Evolutionary conservation across 345 rosid genomes (phyloP), one percentile per base, ranked within the genome.

Genomic region (Corchorus capsularis): DNA sequence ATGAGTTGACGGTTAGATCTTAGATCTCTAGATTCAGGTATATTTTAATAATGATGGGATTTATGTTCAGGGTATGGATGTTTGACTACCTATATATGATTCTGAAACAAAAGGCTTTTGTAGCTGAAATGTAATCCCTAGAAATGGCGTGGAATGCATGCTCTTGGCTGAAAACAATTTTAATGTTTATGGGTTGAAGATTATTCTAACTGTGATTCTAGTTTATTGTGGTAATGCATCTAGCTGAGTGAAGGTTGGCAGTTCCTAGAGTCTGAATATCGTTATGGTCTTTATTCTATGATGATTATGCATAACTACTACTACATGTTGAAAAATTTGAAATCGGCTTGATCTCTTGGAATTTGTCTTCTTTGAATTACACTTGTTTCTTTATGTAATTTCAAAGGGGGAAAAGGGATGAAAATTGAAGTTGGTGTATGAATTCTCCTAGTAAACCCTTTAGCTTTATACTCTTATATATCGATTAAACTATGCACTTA

Each of bases 1-100:
- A 59, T 71, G 50, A 27, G 14, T 66, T 78, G 11, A 49, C 57
- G 49, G 16, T 74, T 34, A 19, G 65, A 65, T 17, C 8, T 39
- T 34, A 19, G 49, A 53, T 34, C 60, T 70, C 32, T 70, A 62
- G 62, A 37, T 70, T 16, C 60, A 32, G 19, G 43, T 59, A 52
- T 69, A 12, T 46, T 45, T 46, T 17, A 20, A 15, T 69, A 35
- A 34, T 37, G 60, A 52, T 34, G 27, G 61, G 60, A 34, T 52
- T 69, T 53, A 16, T 34, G 15, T 45, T 69, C 17, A 52, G 47
- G 34, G 34, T 17, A 35, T 54, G 61, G 62, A 32, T 53, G 62
- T 70, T 43, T 53, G 19, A 14, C 45, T 50, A 50, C n/a, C 32
- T 69, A 41, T 69, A 41, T 34, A 2, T 53, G 53, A 17, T 35